phyloP scores from a whole-genome alignment of 2,329 filamentous ascomycete genomes.

The Colletotrichum sp. region DNA sequence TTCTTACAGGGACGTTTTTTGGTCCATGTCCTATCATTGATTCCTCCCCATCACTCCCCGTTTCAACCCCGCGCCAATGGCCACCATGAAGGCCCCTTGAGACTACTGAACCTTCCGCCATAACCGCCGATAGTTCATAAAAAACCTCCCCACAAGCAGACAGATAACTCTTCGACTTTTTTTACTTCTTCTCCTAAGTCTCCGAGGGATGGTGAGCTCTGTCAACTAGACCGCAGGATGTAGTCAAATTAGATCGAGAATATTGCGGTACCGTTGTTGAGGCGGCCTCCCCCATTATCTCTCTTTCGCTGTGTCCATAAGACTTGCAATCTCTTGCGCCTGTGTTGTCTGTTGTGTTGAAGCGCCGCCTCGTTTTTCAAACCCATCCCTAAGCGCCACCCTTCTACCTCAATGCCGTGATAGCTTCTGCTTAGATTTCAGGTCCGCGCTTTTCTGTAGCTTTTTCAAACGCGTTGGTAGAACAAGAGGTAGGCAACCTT shows the following conservation, averaged over 20 bases:
- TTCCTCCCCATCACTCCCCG: background rate
- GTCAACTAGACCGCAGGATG: background rate
- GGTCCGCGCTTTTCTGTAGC: background rate
- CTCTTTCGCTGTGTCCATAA: background rate
- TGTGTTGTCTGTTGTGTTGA: background rate
- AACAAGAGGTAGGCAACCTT: slow-evolving; percentile 97
- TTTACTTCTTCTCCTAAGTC: background rate
- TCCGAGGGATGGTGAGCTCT: background rate
- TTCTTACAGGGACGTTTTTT: background rate
- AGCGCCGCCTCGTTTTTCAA: background rate
- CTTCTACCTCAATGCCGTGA: background rate
- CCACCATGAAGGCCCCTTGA: background rate
- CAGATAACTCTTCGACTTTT: background rate
- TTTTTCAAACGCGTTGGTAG: slow-evolving; percentile 75
- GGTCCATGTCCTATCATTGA: slow-evolving; percentile 3
- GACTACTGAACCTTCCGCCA: background rate
- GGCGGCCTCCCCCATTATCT: background rate
- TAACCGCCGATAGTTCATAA: background rate
- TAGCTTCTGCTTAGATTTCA: background rate
- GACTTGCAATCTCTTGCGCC: background rate
- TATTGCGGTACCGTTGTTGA: background rate
- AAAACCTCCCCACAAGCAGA: slow-evolving; percentile 12
- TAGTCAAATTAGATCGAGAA: slow-evolving; percentile 12
- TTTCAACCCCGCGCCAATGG: background rate
- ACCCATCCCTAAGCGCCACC: background rate